Percentiles rank a stretch among this genome's conserved stretches.
Conservation (phyloP, 2,329 filamentous ascomycete genomes). For the Cadophora sp. region DNA sequence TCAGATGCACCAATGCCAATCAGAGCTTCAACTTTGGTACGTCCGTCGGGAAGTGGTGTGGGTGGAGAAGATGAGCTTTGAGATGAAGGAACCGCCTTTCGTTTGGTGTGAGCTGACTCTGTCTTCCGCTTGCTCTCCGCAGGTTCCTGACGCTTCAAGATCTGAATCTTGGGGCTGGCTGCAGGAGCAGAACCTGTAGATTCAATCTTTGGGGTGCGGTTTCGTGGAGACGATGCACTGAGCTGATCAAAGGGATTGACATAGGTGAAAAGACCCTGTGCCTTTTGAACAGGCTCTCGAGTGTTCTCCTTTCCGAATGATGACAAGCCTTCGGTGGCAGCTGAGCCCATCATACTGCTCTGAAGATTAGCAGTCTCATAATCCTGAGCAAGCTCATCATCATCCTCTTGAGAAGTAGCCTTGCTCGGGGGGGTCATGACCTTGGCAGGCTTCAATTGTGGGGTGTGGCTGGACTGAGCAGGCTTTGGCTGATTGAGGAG, state of each 20-base stretch:
- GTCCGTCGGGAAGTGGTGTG: conserved; percentile 42
- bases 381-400: conserved; percentile 50
- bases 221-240: conserved; percentile 69
- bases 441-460: conserved; percentile 39
- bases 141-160: conserved; percentile 43
- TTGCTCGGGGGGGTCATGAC: conserved; percentile 50
- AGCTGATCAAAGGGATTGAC: conserved; percentile 76
- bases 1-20: conserved; percentile 43
- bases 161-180: conserved; percentile 44
- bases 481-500: conserved; percentile 82
- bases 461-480: conserved; percentile 57
- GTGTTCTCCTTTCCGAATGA: conserved; percentile 37
- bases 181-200: conserved; percentile 47
- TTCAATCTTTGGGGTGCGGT: conserved; percentile 57
- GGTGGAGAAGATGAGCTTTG: conserved; percentile 37
- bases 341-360: conserved; percentile 43
- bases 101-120: conserved; percentile 37
- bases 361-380: conserved; percentile 53
- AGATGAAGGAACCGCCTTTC: conserved; percentile 40
- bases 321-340: conserved; percentile 34
- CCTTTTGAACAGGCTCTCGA: conserved; percentile 32
- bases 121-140: conserved; percentile 43
- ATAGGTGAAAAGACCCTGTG: conserved; percentile 64
- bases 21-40: conserved; percentile 48
- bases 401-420: conserved; percentile 43